Evolutionary conservation across 345 rosid genomes (phyloP), one percentile per base, ranked within the genome.

Genomic region (Balakata baccata): DNA sequence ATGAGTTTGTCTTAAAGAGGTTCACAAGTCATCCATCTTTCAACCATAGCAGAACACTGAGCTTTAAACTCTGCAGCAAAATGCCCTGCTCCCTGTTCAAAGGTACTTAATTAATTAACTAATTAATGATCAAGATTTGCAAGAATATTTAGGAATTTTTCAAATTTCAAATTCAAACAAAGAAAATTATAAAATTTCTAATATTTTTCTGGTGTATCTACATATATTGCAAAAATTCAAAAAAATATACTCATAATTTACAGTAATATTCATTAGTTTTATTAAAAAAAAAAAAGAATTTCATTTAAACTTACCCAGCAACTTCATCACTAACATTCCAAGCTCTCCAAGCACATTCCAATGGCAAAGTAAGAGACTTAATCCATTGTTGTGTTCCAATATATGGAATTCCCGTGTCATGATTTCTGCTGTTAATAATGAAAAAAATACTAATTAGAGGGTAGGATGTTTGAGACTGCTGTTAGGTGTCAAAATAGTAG

Each of bases 341-440:
- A 20, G 83, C 81, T 41, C 68, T 59, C 86, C 86, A 83, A 5
- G 0, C 37, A 11, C 38, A 63, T 5, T 41, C 47, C 25, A 80
- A 17, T 5, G 77, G 47, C 81, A 79, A 77, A 56, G 77, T 77
- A 3, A 80, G 43, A 1, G 47, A 59, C 16, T 68, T 43, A 3
- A 83, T 75, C 83, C 86, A 83, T 38, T 34, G 29, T 45, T 64
- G 58, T 20, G 86, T 83, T 17, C 79, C 83, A 59, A 80, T 75
- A 2, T 74, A 66, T 43, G 83, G 80, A 45, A 65, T 65, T 16
- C 8, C 14, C 71, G 77, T 56, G 69, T 80, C 83, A 37, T 63
- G 75, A 46, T 83, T 83, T 0, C 86, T 79, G 12, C 85, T 82
- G 74, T 45, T 6, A 1, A 43, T 6, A 43, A 5, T 43, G 1